Percentiles rank a stretch among this genome's conserved stretches.
Conservation (phyloP, 2,329 filamentous ascomycete genomes). For the Nothopassalora personata region DNA sequence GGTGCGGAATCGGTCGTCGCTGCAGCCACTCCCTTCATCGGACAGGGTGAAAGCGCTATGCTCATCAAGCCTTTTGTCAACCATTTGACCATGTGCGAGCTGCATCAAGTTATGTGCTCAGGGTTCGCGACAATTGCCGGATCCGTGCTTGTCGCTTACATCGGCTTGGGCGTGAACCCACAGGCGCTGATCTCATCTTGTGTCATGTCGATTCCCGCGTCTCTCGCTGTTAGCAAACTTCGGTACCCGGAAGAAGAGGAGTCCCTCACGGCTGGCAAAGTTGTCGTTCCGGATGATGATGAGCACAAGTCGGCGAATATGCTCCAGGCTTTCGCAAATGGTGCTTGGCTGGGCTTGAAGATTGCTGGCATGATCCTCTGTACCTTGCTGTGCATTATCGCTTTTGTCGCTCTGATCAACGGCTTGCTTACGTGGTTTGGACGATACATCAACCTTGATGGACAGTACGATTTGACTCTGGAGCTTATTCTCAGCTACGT, state of each 20-base stretch:
- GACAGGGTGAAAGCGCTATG: slow-evolving; percentile 91
- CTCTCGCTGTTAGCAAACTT: slow-evolving; percentile 81
- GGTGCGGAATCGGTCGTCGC: slow-evolving; percentile 92
- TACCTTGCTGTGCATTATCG: slow-evolving; percentile 78
- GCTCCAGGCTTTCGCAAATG: slow-evolving; percentile 79
- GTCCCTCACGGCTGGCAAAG: slow-evolving; percentile 73
- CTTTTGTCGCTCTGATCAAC: slow-evolving; percentile 67
- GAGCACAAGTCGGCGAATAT: slow-evolving; percentile 72
- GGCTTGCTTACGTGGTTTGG: slow-evolving; percentile 81
- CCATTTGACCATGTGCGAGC: slow-evolving; percentile 77
- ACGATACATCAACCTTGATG: slow-evolving; percentile 65
- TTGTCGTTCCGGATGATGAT: slow-evolving; percentile 74
- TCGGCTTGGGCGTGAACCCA: slow-evolving; percentile 73
- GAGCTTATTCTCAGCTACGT: slow-evolving; percentile 72
- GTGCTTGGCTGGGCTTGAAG: slow-evolving; percentile 79
- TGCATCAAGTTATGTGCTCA: slow-evolving; percentile 89
- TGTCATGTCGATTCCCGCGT: slow-evolving; percentile 93
- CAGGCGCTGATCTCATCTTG: slow-evolving; percentile 85
- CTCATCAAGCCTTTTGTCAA: slow-evolving; percentile 81
- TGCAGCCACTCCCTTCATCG: slow-evolving; percentile 87
- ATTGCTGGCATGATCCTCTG: slow-evolving; percentile 77
- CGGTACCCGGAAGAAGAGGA: slow-evolving; percentile 85
- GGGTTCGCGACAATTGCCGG: slow-evolving; percentile 91
- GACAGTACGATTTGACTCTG: slow-evolving; percentile 63
- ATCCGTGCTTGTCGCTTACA: slow-evolving; percentile 80